These are phyloP conservation scores for Nicotiana undulata DNA, from an alignment of 257 asterid species.

Conservation along the genomic window DNA sequence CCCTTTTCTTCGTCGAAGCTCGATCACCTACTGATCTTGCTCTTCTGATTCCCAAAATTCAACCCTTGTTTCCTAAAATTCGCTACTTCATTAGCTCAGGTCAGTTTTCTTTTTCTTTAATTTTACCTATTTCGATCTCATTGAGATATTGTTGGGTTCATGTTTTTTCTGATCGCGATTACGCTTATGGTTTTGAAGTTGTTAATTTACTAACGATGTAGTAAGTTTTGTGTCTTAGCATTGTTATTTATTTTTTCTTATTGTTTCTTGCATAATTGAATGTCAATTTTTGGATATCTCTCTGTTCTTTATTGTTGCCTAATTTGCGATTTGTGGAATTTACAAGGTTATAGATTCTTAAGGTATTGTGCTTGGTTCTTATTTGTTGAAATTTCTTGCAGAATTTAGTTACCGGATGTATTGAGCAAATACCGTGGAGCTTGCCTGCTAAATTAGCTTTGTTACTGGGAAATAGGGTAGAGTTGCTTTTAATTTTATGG, in stretches of 20 bases:
- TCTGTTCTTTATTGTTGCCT: background rate
- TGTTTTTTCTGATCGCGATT: background rate
- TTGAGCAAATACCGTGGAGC: conserved; percentile 1
- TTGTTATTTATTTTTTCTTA: background rate
- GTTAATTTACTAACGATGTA: background rate
- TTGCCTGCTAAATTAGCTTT: conserved; percentile 24
- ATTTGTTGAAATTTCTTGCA: conserved; percentile 7
- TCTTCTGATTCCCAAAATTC: background rate
- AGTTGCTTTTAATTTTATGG: conserved; percentile 10
- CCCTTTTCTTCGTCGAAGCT: background rate
- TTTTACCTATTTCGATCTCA: background rate
- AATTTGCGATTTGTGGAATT: background rate
- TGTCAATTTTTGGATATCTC: background rate
- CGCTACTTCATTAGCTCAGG: conserved; percentile 2
- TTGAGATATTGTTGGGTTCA: background rate
- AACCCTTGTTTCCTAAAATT: background rate
- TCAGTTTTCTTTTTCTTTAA: background rate
- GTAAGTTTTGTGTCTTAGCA: background rate
- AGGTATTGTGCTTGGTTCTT: no score
- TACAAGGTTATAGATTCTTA: no score
- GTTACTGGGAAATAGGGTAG: conserved; percentile 22
- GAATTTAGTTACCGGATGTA: conserved; percentile 15
- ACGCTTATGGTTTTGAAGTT: background rate
- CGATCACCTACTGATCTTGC: background rate
- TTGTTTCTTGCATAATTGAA: background rate